These are phyloP conservation scores for Russula dissimulans DNA, from an alignment of 768 basidiomycete species.

Conservation along the genomic window DNA sequence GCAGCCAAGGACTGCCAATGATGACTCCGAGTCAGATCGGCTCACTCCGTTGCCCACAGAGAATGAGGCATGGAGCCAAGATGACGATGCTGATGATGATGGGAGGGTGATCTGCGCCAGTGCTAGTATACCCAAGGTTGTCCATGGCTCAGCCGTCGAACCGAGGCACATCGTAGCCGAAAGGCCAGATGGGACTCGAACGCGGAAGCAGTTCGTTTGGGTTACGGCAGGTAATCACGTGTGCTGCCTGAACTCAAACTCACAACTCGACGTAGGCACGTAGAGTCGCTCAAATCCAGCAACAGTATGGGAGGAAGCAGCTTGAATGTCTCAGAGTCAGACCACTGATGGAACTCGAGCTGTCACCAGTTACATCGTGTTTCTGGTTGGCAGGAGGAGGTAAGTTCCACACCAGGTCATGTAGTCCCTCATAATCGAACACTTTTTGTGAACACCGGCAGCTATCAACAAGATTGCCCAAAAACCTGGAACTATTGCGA, in stretches of 20 bases:
- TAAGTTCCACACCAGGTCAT: background rate
- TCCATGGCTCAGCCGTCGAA: constrained; percentile 3
- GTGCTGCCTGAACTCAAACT: background rate
- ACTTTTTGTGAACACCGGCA: background rate
- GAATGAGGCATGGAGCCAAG: background rate
- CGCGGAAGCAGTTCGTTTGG: constrained; percentile 3
- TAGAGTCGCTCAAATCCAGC: background rate
- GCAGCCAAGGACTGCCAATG: constrained; percentile 1
- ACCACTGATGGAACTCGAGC: background rate
- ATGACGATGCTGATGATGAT: no score
- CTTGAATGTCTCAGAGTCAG: background rate
- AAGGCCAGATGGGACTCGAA: background rate
- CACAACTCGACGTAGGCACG: background rate
- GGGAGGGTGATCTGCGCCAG: no score
- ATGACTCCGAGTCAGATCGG: background rate
- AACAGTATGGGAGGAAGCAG: background rate
- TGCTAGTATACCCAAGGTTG: background rate
- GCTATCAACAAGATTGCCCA: constrained; percentile 12
- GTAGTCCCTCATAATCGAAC: background rate
- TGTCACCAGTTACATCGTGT: background rate
- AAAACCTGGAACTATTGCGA: constrained; percentile 3
- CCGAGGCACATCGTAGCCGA: background rate
- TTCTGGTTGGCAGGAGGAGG: constrained; percentile 11
- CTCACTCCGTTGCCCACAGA: background rate
- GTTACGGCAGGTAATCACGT: background rate